Evolutionary conservation across 225 moss, liverwort and hornwort species (phyloP).

Genomic region (Straminergon stramineum): DNA sequence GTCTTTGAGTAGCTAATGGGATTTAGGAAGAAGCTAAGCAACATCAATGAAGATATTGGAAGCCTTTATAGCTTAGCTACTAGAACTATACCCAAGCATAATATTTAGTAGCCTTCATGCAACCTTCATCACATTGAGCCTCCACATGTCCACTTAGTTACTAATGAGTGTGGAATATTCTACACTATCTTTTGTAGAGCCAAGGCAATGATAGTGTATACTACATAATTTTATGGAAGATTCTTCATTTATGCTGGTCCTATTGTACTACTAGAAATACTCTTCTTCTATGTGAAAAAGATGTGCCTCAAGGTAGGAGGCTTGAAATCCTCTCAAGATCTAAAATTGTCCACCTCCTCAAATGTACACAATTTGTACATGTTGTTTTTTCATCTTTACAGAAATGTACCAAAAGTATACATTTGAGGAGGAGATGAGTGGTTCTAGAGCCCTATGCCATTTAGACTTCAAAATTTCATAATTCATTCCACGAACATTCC

Average conservation of each 20-base stretch:
- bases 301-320: background rate
- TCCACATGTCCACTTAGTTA: background rate
- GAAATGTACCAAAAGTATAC: too few species aligned
- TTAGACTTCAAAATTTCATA: too few species aligned
- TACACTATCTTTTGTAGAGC: background rate
- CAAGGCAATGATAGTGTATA: background rate
- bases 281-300: background rate
- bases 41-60: background rate
- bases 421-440: too few species aligned
- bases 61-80: too few species aligned
- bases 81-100: background rate
- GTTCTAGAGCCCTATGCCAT: too few species aligned
- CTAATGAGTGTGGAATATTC: too few species aligned
- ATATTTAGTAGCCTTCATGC: background rate
- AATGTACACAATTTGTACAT: too few species aligned
- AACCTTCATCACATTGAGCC: background rate
- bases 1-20: rapidly evolving
- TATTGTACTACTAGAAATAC: background rate
- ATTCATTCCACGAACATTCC: too few species aligned
- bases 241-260: background rate
- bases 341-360: too few species aligned
- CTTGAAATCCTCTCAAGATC: too few species aligned
- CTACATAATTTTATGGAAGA: background rate
- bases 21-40: rapidly evolving
- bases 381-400: too few species aligned